Evolutionary conservation across 2,329 filamentous ascomycete genomes (phyloP), one percentile per base, ranked within the genome.

Genomic region (Dothideomycetes sp.): DNA sequence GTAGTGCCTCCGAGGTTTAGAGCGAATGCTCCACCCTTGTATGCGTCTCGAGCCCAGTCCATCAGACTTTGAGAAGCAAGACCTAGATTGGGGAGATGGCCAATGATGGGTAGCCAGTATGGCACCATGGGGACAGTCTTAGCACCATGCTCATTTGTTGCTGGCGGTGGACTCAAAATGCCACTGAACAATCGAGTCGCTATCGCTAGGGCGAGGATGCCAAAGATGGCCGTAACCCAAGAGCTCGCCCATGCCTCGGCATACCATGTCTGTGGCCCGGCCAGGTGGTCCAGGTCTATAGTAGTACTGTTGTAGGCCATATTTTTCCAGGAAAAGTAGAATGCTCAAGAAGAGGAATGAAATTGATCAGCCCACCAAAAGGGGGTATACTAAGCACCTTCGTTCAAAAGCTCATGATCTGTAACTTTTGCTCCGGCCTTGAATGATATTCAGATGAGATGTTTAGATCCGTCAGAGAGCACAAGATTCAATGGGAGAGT

Each of bases 71-170:
- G 57, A 36, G 65, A 63, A 31, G 66, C 53, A 49, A 66, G 61
- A 15, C 64, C 54, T 47, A 66, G 59, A 47, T 75, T 69, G 15
- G 69, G 48, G 5, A 67, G 61, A 59, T 80, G 72, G 30, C 73
- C 72, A 7, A 79, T 27, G 37, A 70, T 62, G 2, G 76, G 75
- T 5, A 79, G 53, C 70, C 73, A 80, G 55, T 79, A 79, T 19
- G 73, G 72, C 16, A 70, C 47, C 41, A 64, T 55, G 52, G 68
- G 68, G 44, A 72, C 63, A 39, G 56, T 57, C 47, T 47, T 44
- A 15, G 47, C 40, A 36, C 51, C 53, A 48, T 55, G 27, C 8
- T 38, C 36, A 22, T 27, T 12, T 27, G 22, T 27, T 7, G 7
- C 12, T 27, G 7, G 22, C 4, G 45, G 42, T 1, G 22, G 15